These are phyloP conservation scores for Trametes cinnabarina DNA, from an alignment of 768 basidiomycete genomes.

Conservation along the genomic window DNA sequence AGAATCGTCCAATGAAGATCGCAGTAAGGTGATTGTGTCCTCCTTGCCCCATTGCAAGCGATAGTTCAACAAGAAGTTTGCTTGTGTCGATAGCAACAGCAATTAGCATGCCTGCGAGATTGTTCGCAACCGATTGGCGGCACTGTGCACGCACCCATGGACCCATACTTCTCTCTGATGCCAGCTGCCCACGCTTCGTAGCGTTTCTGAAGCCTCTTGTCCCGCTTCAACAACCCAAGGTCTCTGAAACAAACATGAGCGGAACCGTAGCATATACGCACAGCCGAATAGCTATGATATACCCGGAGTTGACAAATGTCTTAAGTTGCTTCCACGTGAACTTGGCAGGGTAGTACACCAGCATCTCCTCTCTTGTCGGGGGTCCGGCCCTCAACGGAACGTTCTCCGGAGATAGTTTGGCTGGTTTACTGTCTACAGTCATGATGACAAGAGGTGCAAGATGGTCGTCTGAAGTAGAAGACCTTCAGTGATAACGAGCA, in stretches of 20 bases:
- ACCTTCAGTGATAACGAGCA: too few species aligned
- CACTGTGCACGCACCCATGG: slow-evolving; percentile 47
- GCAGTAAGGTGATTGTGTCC: slow-evolving; percentile 61
- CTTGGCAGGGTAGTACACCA: slow-evolving; percentile 66
- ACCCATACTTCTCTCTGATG: slow-evolving; percentile 61
- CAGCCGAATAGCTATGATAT: slow-evolving; percentile 8
- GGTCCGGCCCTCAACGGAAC: slow-evolving; percentile 43
- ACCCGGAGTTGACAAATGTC: slow-evolving; percentile 80
- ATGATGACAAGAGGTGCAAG: neutral
- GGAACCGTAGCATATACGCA: neutral
- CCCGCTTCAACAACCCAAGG: slow-evolving; percentile 75
- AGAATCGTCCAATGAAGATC: slow-evolving; percentile 45
- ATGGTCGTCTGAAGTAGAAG: too few species aligned
- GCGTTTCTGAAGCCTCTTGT: slow-evolving; percentile 62
- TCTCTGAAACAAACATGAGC: slow-evolving; percentile 46
- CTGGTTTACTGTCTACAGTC: neutral
- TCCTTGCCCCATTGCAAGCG: slow-evolving; percentile 76
- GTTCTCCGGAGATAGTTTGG: slow-evolving; percentile 1
- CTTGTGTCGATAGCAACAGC: slow-evolving; percentile 34
- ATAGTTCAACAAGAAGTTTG: slow-evolving; percentile 66
- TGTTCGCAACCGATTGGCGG: too few species aligned
- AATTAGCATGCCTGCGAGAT: neutral
- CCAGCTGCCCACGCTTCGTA: slow-evolving; percentile 59
- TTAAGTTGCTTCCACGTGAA: slow-evolving; percentile 78
- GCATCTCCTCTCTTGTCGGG: slow-evolving; percentile 66